phyloP scores from a whole-genome alignment of 2,329 filamentous ascomycete genomes.

The Claviceps sp. region DNA sequence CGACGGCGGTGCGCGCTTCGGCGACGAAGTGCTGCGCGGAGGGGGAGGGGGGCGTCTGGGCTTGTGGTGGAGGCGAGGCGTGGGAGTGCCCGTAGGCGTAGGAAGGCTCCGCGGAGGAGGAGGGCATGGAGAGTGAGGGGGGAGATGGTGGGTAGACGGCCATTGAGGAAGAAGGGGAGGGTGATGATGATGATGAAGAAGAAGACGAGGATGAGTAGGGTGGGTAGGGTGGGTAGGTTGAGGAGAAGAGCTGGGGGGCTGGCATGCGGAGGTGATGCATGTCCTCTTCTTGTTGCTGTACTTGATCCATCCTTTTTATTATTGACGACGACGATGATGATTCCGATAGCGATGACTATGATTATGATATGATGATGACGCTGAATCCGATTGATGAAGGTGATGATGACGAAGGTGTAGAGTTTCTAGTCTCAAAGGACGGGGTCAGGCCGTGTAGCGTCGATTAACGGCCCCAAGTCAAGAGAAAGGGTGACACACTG shows the following conservation, averaged over 20 bases:
- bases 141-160: background rate
- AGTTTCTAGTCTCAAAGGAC: too few species aligned
- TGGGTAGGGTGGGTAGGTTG: background rate
- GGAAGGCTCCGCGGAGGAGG: slow-evolving; percentile 4
- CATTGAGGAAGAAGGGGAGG: background rate
- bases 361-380: too few species aligned
- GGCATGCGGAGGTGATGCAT: background rate
- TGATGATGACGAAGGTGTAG: too few species aligned
- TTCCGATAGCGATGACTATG: too few species aligned
- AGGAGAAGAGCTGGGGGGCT: background rate
- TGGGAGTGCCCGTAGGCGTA: background rate
- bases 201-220: background rate
- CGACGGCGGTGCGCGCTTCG: slow-evolving; percentile 44
- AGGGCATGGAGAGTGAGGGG: background rate
- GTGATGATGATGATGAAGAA: background rate
- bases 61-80: slow-evolving; percentile 12
- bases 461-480: too few species aligned
- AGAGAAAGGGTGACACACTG: too few species aligned
- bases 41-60: slow-evolving; percentile 26
- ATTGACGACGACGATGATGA: background rate
- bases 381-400: too few species aligned
- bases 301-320: background rate
- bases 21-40: slow-evolving; percentile 34
- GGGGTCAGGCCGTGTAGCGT: too few species aligned
- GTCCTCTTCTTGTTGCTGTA: background rate